These are phyloP conservation scores for Saccharum spontaneum DNA, from an alignment of 176 grass and related monocot genomes.

Conservation along the genomic window DNA sequence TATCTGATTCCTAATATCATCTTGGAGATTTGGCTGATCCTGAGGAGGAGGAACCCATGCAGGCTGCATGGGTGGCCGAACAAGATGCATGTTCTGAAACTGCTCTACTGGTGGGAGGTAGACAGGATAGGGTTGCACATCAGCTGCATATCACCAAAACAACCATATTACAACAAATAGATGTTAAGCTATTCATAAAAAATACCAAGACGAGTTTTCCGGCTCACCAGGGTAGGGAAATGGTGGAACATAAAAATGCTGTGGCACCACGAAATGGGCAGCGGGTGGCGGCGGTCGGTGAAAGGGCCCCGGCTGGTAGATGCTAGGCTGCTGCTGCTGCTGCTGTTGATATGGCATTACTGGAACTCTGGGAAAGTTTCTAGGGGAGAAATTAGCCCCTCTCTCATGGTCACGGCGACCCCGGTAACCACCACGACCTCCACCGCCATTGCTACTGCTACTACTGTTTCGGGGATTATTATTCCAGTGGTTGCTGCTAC, in stretches of 20 bases:
- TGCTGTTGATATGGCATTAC: slow-evolving; percentile 25
- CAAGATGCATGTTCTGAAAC: slow-evolving; percentile 51
- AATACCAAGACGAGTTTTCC: background rate
- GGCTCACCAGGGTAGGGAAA: slow-evolving; percentile 54
- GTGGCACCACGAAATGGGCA: slow-evolving; percentile 39
- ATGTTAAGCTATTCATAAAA: background rate
- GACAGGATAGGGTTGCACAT: slow-evolving; percentile 39
- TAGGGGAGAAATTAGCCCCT: slow-evolving; percentile 42
- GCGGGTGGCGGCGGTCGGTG: slow-evolving; percentile 17
- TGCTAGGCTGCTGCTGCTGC: slow-evolving; percentile 36
- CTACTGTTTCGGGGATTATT: slow-evolving; percentile 27
- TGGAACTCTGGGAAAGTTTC: slow-evolving; percentile 31
- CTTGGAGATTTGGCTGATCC: slow-evolving; percentile 38
- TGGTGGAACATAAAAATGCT: slow-evolving; percentile 33
- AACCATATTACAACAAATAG: slow-evolving; percentile 31
- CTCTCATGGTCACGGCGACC: slow-evolving; percentile 55
- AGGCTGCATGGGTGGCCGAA: slow-evolving; percentile 40
- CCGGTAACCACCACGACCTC: slow-evolving; percentile 42
- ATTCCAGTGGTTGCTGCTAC: slow-evolving; percentile 21
- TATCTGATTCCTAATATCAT: slow-evolving; percentile 55
- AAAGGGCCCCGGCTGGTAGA: slow-evolving; percentile 44
- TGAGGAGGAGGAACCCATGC: slow-evolving; percentile 30
- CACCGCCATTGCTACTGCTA: slow-evolving; percentile 31
- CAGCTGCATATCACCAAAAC: slow-evolving; percentile 22
- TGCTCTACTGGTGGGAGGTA: slow-evolving; percentile 52